Base-by-base conservation (phyloP, 306 rosid genomes). In the Dalbergia cultrata region DNA sequence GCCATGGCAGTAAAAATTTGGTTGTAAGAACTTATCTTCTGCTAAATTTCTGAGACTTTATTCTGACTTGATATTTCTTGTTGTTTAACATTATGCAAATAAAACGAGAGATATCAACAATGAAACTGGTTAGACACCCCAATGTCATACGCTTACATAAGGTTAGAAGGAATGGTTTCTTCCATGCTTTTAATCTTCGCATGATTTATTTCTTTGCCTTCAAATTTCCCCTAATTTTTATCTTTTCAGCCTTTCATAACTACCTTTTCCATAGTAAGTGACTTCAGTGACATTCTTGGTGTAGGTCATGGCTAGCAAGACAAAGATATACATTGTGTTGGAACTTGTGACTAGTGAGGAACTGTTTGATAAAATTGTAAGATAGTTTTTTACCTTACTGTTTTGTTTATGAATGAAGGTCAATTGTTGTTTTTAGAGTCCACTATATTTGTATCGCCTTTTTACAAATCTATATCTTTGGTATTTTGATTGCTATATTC, bases 251-350 rank as follows among this genome's bases (percentile, higher is more conserved):
- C 59, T 67, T 41, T 67, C 66, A 63, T 49, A 11, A 16, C 16
- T 70, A 7, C 13, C 17, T 67, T 65, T 67, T 77, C 65, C 34
- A 70, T 82, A 18, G 49, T 9, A 76, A 71, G 79, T 52, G 74
- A 80, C 75, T 82, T 82, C 6, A n/a, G 72, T 67, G 39, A 66
- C 70, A 74, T 83, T 72, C 43, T 34, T 81, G 57, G 50, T 80
- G 81, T 79, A 92, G 97, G 94, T 90, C 80, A 92, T 92, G 94
- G 97, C 97, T 75, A 92, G 94, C 94, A 92, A 86, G 91, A 88
- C 90, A 33, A 92, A 88, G 82, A 90, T 92, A 74, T 92, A 92
- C 80, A 88, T 90, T 33, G 97, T 90, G 22, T 70, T 90, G 86
- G 94, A 92, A 80, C 87, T 81, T 76, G 95, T 87, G 77, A 83